Conservation (phyloP, 257 asterid species). For the Scutellaria minor region DNA sequence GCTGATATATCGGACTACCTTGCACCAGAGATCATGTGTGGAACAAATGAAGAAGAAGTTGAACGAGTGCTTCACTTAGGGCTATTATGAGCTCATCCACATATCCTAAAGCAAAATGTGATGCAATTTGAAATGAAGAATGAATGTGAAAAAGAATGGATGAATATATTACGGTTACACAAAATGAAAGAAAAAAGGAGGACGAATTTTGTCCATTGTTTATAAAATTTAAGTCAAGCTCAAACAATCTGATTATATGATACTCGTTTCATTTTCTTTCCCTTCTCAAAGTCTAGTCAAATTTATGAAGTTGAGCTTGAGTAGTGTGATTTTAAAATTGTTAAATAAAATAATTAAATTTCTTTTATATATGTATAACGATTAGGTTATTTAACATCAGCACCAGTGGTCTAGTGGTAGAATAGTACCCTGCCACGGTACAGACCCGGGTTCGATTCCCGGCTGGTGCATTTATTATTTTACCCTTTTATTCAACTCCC, state of each 20-base stretch:
- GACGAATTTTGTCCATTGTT: too few relatives aligned
- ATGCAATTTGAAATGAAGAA: slow-evolving; percentile 56
- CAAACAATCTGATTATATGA: too few relatives aligned
- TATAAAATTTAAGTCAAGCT: too few relatives aligned
- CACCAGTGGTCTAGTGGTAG: slow-evolving; percentile 95
- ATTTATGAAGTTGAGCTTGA: too few relatives aligned
- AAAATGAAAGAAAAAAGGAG: too few relatives aligned
- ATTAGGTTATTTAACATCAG: not conserved
- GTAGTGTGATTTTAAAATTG: too few relatives aligned
- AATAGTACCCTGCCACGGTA: slow-evolving; percentile 99
- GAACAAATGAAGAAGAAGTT: slow-evolving; percentile 46
- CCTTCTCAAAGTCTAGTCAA: too few relatives aligned
- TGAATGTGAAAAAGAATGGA: slow-evolving; percentile 40
- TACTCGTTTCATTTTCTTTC: too few relatives aligned
- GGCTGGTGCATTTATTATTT: slow-evolving; percentile 71
- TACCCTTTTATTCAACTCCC: too few relatives aligned
- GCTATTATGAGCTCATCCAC: slow-evolving; percentile 55
- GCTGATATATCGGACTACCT: slow-evolving; percentile 43
- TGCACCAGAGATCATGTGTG: slow-evolving; percentile 35
- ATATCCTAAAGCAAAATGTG: slow-evolving; percentile 57
- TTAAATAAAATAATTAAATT: too few relatives aligned
- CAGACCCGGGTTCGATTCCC: slow-evolving; percentile 99
- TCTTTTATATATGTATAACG: too few relatives aligned
- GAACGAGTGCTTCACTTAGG: slow-evolving; percentile 62
- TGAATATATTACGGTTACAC: too few relatives aligned